These are phyloP conservation scores for Botryotinia globosa DNA, from an alignment of 2,329 filamentous ascomycete genomes.

Conservation along the genomic window DNA sequence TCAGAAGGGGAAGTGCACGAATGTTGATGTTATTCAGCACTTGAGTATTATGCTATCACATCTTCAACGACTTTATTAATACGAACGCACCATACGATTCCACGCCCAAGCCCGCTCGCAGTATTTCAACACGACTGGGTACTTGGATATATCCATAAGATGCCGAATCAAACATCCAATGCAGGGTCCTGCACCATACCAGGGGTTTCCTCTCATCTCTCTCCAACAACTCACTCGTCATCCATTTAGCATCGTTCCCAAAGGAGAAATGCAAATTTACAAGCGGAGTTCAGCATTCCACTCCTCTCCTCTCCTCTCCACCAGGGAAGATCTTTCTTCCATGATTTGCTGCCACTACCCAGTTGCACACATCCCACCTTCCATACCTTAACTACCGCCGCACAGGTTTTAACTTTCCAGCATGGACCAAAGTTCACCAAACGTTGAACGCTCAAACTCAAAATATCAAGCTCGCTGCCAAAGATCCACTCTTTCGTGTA, in stretches of 20 bases:
- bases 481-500: background rate
- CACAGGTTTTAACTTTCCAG: background rate
- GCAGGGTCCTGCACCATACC: conserved; percentile 10
- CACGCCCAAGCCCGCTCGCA: background rate
- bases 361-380: background rate
- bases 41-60: background rate
- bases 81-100: background rate
- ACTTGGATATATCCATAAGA: background rate
- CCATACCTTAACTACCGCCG: background rate
- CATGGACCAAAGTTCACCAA: background rate
- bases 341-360: background rate
- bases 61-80: background rate
- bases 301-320: background rate
- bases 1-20: background rate
- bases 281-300: background rate
- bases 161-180: background rate
- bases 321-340: background rate
- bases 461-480: background rate
- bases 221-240: background rate
- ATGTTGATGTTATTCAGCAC: background rate
- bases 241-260: background rate
- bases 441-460: background rate
- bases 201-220: conserved; percentile 5
- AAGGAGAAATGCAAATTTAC: background rate
- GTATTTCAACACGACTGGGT: background rate